Evolutionary conservation across 371 early-diverging fungal genomes (phyloP), one percentile per base, ranked within the genome.

Genomic region (Mortierella sp.): DNA sequence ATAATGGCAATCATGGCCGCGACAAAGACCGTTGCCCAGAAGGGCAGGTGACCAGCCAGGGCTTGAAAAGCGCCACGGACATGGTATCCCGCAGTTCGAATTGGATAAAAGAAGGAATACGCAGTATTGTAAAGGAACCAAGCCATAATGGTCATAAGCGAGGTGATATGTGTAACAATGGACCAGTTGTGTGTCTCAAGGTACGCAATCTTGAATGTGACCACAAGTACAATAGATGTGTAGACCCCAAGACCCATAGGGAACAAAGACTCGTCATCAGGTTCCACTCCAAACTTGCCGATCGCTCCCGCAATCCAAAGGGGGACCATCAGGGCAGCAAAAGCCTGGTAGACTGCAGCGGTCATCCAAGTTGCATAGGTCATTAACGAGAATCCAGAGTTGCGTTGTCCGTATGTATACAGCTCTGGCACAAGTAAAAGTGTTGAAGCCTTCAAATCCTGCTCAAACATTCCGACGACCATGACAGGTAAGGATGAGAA

Each of bases 401-500:
- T 76, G n/a, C 78, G 78, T 72, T 90, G 92, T 32, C 93, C 93
- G 51, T 84, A 77, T 14, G 84, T 86, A 78, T 96, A 96, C 68
- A 94, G 78, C 72, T 95, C 93, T 0, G 96, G 96, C 57, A 92
- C 90, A 24, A 87, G 85, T 70, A 91, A 77, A 40, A 96, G 78
- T 49, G 90, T 91, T 52, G 89, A 83, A 1, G 90, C 88, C 63
- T 87, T 88, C 59, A 96, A 78, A 77, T 93, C 93, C 77, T 94
- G 94, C 79, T 96, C 96, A 75, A 95, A 94, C 62, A 93, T 88
- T 32, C 96, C 96, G 20, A 95, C 88, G 9, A 94, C 88, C 45
- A 96, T 84, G 1, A 94, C 94, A 0, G 95, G 95, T 70, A 96
- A 85, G 9, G 93, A 88, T 14, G 94, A 92, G 75, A 96, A 96